Evolutionary conservation across 2,329 filamentous ascomycete genomes (phyloP), one percentile per base, ranked within the genome.

Genomic region (Trichoderma pleuroti): DNA sequence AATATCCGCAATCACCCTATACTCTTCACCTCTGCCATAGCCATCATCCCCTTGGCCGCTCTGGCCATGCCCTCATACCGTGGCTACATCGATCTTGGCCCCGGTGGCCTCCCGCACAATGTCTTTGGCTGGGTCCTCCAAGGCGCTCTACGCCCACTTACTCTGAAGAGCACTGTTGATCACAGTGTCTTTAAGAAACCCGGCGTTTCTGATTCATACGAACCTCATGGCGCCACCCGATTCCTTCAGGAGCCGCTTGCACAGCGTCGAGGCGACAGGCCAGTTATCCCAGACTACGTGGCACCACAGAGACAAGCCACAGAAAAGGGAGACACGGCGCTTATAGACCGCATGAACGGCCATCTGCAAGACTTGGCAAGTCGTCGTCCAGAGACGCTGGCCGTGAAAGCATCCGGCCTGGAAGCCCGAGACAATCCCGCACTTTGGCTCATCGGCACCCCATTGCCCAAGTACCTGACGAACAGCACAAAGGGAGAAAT

Each of bases 41-140:
- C 56, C 9, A 30, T 63, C 12, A 14, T 61, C 18, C 70, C 70
- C 14, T 10, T 71, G 24, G 39, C n/a, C 4, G 72, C 75, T 7
- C 76, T 78, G 66, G 74, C 76, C 24, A 61, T 74, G 57, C 68
- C 73, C 46, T 78, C 76, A 75, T 85, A 85, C 76, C 76, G 73
- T 5, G 78, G 76, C 61, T 85, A 77, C 75, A 78, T 83, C 18
- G 79, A 80, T 1, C 79, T 85, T 36, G 84, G 84, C 16, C 79
- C 78, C 4, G 83, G 84, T 70, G 84, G 84, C 18, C 70, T 84
- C 0, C 83, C 84, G 0, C 77, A 83, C 74, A 83, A 84, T 69
- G 32, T 80, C 32, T 36, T 76, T 24, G 84, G 84, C 36, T 86
- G 81, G 81, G 75, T 82, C 0, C 24, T 80, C 3, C 82, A 83